Conservation (phyloP, 2,329 filamentous ascomycete genomes). For the Dactylellina leptospora region DNA sequence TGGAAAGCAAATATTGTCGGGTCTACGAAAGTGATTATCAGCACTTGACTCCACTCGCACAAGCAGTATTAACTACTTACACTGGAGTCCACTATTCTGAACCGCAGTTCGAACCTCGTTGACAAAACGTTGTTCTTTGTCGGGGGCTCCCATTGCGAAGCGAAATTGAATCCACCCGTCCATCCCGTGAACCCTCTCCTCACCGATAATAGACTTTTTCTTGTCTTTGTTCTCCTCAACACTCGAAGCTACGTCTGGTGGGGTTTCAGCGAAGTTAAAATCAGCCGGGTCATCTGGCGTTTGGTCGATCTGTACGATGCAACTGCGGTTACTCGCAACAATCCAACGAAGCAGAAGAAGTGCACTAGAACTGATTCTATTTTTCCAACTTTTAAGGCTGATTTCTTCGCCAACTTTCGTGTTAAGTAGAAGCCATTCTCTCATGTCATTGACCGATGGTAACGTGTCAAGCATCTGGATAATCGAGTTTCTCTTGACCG, state of each 20-base stretch:
- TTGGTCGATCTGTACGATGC: constrained; percentile 78
- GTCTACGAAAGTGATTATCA: constrained; percentile 61
- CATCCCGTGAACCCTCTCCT: constrained; percentile 71
- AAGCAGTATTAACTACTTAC: no score
- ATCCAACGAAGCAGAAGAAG: constrained; percentile 84
- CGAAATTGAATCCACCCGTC: constrained; percentile 79
- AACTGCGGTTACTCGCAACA: constrained; percentile 86
- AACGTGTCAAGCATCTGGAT: constrained; percentile 68
- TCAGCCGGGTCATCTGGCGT: constrained; percentile 55
- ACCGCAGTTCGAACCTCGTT: constrained; percentile 65
- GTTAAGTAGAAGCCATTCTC: constrained; percentile 62
- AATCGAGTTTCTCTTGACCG: constrained; percentile 65
- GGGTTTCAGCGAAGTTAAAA: constrained; percentile 1
- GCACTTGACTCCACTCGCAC: no score
- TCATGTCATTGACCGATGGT: constrained; percentile 71
- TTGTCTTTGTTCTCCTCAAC: constrained; percentile 45
- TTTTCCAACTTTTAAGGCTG: constrained; percentile 64
- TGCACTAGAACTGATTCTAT: constrained; percentile 71
- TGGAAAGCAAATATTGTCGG: constrained; percentile 89
- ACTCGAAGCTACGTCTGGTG: constrained; percentile 24
- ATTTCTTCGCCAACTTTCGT: constrained; percentile 55
- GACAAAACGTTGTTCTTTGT: constrained; percentile 81
- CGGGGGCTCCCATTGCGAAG: constrained; percentile 85
- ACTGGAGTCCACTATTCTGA: constrained; percentile 33
- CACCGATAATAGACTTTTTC: constrained; percentile 54